Evolutionary conservation across 768 basidiomycete species (phyloP).

Genomic region (Mycena capillaripes): DNA sequence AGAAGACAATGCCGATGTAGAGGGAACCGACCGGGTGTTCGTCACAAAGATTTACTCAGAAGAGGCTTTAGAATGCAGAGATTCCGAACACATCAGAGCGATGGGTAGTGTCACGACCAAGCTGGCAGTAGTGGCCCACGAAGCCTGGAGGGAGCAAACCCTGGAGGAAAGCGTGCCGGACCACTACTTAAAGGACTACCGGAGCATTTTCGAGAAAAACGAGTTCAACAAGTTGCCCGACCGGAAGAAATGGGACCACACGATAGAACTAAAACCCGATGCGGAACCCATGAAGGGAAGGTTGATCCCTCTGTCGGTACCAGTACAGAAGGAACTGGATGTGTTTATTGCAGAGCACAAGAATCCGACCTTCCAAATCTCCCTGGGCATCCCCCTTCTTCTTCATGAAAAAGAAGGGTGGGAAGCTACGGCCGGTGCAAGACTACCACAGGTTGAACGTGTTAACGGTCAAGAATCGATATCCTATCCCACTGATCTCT

Average conservation of each 20-base stretch:
- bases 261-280: background rate
- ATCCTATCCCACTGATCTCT: background rate
- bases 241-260: background rate
- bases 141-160: background rate
- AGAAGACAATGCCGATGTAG: background rate
- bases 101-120: slow-evolving; percentile 2
- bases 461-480: background rate
- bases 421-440: background rate
- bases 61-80: background rate
- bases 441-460: background rate
- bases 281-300: background rate
- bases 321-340: background rate
- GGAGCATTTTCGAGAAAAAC: background rate
- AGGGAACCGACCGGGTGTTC: slow-evolving; percentile 7
- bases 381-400: background rate
- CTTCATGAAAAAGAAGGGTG: background rate
- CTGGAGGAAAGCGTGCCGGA: background rate
- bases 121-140: background rate
- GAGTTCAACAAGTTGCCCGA: background rate
- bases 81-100: background rate
- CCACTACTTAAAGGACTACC: background rate
- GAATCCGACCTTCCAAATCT: no score
- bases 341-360: background rate
- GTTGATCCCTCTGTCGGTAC: background rate
- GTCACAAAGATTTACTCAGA: background rate